Percentiles rank a stretch among this genome's conserved stretches.
Conservation (phyloP, 331 rosid genomes). For the Malus hybrid region DNA sequence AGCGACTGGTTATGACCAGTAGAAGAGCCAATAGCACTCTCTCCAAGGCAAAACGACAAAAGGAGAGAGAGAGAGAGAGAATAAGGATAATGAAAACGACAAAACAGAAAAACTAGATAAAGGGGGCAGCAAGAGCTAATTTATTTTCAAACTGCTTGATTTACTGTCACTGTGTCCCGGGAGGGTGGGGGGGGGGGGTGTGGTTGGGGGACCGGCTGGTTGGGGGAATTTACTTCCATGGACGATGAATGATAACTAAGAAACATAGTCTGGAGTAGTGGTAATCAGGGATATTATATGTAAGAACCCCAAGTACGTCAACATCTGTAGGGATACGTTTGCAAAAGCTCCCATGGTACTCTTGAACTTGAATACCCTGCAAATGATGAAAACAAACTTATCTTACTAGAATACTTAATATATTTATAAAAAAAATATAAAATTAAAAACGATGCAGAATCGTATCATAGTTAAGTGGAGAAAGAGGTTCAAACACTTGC, state of each 20-base stretch:
- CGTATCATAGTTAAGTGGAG: not conserved
- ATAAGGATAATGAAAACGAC: not conserved
- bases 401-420: not conserved
- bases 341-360: constrained; percentile 84
- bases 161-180: not conserved
- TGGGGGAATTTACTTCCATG: not conserved
- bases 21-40: not conserved
- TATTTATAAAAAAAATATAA: not conserved
- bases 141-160: not conserved
- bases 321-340: constrained; percentile 94
- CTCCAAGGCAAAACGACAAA: not conserved
- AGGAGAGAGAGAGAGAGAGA: not conserved
- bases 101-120: not conserved
- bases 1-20: not conserved
- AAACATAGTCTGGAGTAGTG: not conserved
- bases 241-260: not conserved
- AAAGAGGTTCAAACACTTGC: constrained; percentile 32
- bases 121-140: not conserved
- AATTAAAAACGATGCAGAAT: not conserved
- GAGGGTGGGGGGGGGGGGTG: too few relatives aligned
- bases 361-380: constrained; percentile 97
- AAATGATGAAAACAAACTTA: constrained; percentile 18
- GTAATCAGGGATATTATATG: constrained; percentile 9
- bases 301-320: constrained; percentile 85
- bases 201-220: not conserved